A percentile compares a stretch with the other conserved stretches of the same genome.
These are phyloP conservation scores for Panellus pusillus DNA, from an alignment of 768 basidiomycete genomes.

Conservation along the genomic window DNA sequence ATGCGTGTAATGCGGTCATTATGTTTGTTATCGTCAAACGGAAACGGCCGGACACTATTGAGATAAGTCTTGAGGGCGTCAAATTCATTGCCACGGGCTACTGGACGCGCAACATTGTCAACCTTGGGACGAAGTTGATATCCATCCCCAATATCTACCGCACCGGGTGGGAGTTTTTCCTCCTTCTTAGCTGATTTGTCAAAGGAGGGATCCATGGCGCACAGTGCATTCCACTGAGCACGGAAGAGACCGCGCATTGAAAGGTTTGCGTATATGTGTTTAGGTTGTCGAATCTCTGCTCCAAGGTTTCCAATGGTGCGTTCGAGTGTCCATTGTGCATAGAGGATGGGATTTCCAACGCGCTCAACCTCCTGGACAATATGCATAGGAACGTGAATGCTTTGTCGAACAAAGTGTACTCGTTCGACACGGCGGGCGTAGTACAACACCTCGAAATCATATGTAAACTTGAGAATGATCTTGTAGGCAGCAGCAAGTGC, in stretches of 20 bases:
- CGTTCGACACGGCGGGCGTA: constrained; percentile 22
- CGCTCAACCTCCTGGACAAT: constrained; percentile 21
- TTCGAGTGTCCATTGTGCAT: constrained; percentile 32
- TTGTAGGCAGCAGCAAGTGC: constrained; percentile 14
- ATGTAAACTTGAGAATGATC: constrained; percentile 23
- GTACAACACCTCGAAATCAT: constrained; percentile 31
- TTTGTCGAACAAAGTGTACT: constrained; percentile 31
- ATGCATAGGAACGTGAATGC: constrained; percentile 30
- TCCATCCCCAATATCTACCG: background rate
- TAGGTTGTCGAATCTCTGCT: constrained; percentile 25
- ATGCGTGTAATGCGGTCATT: background rate
- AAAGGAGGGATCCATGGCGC: background rate
- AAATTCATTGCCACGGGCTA: background rate
- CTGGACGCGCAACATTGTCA: background rate
- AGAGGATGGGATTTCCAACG: constrained; percentile 23
- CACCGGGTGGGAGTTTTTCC: background rate
- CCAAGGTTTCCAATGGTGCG: constrained; percentile 28
- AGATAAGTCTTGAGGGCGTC: background rate
- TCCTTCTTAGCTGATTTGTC: background rate
- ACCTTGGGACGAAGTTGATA: background rate
- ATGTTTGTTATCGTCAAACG: background rate
- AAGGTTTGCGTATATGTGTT: constrained; percentile 27
- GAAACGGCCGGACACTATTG: background rate
- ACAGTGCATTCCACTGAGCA: constrained; percentile 20
- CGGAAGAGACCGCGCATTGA: constrained; percentile 23